Evolutionary conservation across 148 eudicot species (phyloP).

Genomic region (Amaranthus palmeri): DNA sequence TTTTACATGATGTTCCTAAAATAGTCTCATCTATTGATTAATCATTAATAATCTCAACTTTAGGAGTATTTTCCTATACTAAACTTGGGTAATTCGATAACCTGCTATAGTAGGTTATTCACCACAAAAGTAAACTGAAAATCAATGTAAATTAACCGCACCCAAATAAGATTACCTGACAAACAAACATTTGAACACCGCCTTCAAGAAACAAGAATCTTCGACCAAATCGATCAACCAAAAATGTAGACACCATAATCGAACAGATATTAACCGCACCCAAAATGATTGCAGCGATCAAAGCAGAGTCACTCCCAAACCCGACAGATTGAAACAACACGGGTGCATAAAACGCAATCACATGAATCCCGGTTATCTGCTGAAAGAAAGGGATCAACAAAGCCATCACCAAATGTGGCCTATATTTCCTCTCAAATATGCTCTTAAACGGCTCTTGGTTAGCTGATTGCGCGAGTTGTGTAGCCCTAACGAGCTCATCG

Average conservation of each 20-base stretch:
- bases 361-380: constrained; percentile 47
- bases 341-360: constrained; percentile 54
- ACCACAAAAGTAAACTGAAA: no score
- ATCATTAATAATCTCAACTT: no score
- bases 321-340: constrained; percentile 52
- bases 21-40: no score
- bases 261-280: constrained; percentile 44
- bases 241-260: constrained; percentile 29
- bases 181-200: constrained; percentile 36
- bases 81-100: no score
- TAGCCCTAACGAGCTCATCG: constrained; percentile 29
- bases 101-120: no score
- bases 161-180: constrained; percentile 27
- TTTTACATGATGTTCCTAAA: no score
- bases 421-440: constrained; percentile 31
- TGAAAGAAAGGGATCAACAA: constrained; percentile 37
- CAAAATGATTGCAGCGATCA: constrained; percentile 43
- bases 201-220: constrained; percentile 48
- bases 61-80: no score
- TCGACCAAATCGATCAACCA: constrained; percentile 50
- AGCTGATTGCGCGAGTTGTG: constrained; percentile 20
- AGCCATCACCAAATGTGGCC: constrained; percentile 47
- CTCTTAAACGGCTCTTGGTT: constrained; percentile 24
- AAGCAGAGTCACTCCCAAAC: constrained; percentile 32
- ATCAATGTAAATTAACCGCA: no score